Percentiles rank a stretch among this genome's conserved stretches.
Conservation (phyloP, 2,329 filamentous ascomycete species). For the Acrocalymma vagum region DNA sequence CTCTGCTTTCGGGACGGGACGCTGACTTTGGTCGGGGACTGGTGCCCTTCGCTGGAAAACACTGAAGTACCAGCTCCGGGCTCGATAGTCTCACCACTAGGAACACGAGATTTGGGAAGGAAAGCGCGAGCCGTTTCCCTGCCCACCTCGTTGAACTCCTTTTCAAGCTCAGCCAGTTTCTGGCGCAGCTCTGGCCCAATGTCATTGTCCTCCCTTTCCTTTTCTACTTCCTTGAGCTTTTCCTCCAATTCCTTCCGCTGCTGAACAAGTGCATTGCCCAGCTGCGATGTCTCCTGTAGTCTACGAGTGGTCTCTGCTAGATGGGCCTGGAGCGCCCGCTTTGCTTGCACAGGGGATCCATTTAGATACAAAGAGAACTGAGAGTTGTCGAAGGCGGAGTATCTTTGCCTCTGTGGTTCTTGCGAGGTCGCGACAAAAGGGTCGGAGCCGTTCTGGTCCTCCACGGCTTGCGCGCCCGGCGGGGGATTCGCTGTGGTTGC, state of each 20-base stretch:
- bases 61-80: constrained; percentile 46
- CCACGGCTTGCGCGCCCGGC: constrained; percentile 50
- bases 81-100: constrained; percentile 60
- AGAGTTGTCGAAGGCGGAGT: constrained; percentile 83
- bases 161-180: constrained; percentile 86
- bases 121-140: constrained; percentile 89
- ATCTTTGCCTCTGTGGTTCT: constrained; percentile 67
- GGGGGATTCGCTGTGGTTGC: constrained; percentile 52
- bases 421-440: constrained; percentile 53
- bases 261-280: constrained; percentile 86
- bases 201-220: constrained; percentile 73
- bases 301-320: constrained; percentile 90
- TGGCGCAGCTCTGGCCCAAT: constrained; percentile 83
- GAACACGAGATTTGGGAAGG: constrained; percentile 79
- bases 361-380: constrained; percentile 79
- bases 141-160: constrained; percentile 93
- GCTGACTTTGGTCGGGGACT: constrained; percentile 87
- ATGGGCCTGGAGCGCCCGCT: constrained; percentile 88
- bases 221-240: constrained; percentile 83
- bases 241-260: constrained; percentile 86
- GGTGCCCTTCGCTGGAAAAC: constrained; percentile 84
- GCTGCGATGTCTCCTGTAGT: constrained; percentile 87
- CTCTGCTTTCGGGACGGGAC: constrained; percentile 88
- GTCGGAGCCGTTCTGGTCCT: constrained; percentile 49
- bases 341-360: constrained; percentile 85